These are phyloP conservation scores for Penicillium fimorum DNA, from an alignment of 495 filamentous ascomycete species.

Conservation along the genomic window DNA sequence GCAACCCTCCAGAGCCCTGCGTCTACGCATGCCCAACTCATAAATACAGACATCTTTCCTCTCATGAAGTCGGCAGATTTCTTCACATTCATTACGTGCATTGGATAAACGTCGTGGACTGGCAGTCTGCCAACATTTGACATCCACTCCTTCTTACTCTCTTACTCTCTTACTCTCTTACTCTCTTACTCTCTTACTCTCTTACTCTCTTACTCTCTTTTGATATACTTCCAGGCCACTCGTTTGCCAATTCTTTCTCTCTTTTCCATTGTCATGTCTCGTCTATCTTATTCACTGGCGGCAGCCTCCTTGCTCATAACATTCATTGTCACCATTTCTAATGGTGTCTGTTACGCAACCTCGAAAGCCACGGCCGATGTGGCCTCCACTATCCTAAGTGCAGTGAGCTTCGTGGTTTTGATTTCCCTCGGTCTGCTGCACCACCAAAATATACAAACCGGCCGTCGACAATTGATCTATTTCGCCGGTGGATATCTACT, in stretches of 20 bases:
- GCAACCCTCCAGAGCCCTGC: slow-evolving; percentile 2
- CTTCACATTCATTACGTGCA: slow-evolving; percentile 15
- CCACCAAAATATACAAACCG: slow-evolving; percentile 22
- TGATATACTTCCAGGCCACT: slow-evolving; percentile 2
- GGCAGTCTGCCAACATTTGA: slow-evolving; percentile 10
- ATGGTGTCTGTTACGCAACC: slow-evolving; percentile 34
- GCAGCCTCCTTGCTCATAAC: slow-evolving; percentile 27
- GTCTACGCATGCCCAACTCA: slow-evolving; percentile 17
- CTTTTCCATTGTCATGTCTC: slow-evolving; percentile 17
- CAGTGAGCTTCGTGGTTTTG: slow-evolving; percentile 29
- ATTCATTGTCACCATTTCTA: slow-evolving; percentile 32
- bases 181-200: not conserved
- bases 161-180: slow-evolving; percentile 5
- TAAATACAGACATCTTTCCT: slow-evolving; percentile 18
- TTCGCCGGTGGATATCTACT: slow-evolving; percentile 30
- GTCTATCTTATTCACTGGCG: slow-evolving; percentile 28
- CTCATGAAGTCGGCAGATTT: not conserved
- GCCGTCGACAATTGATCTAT: slow-evolving; percentile 16
- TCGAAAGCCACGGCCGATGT: slow-evolving; percentile 23
- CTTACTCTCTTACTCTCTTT: slow-evolving; percentile 5
- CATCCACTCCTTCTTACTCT: slow-evolving; percentile 4
- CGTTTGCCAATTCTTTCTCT: slow-evolving; percentile 5
- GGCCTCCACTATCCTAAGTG: slow-evolving; percentile 29
- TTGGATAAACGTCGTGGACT: slow-evolving; percentile 10
- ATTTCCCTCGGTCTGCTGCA: slow-evolving; percentile 28